phyloP scores from a whole-genome alignment of 306 rosid species.

The Pyrus betulifolia region DNA sequence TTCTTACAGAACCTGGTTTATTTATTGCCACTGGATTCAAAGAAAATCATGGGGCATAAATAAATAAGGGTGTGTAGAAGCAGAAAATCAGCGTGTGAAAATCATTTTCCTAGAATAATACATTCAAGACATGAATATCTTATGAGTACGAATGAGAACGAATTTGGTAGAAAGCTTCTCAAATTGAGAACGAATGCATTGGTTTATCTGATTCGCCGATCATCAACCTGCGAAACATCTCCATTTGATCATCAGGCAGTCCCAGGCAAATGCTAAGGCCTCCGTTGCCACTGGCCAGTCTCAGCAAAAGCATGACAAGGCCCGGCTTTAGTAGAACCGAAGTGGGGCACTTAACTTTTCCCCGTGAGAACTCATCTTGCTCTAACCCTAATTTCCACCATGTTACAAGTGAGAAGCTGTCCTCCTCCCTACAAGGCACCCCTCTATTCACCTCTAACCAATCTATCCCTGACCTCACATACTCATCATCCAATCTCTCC shows the following conservation, averaged over 20 bases:
- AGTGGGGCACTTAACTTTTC: neutral
- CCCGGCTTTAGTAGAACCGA: neutral
- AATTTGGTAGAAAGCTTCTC: too few species aligned
- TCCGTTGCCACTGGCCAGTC: neutral
- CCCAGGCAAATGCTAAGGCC: neutral
- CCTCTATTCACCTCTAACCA: conserved; percentile 55
- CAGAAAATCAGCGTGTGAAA: too few species aligned
- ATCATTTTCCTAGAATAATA: too few species aligned
- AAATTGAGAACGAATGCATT: too few species aligned
- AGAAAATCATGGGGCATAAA: too few species aligned
- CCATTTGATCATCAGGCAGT: neutral
- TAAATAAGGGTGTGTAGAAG: too few species aligned
- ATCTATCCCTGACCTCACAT: conserved; percentile 44
- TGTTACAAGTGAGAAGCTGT: conserved; percentile 49
- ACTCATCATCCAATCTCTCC: conserved; percentile 46
- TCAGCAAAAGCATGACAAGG: neutral
- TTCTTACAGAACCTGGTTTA: too few species aligned
- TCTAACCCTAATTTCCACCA: conserved; percentile 49
- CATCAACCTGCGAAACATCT: neutral
- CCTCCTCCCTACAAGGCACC: conserved; percentile 44
- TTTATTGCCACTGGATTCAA: too few species aligned
- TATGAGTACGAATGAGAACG: too few species aligned
- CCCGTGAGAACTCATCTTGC: conserved; percentile 7
- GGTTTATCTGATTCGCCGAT: too few species aligned
- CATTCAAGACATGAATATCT: too few species aligned